Conservation (phyloP, 805 yeast genomes). For the Tetrapisispora taiwanensis region DNA sequence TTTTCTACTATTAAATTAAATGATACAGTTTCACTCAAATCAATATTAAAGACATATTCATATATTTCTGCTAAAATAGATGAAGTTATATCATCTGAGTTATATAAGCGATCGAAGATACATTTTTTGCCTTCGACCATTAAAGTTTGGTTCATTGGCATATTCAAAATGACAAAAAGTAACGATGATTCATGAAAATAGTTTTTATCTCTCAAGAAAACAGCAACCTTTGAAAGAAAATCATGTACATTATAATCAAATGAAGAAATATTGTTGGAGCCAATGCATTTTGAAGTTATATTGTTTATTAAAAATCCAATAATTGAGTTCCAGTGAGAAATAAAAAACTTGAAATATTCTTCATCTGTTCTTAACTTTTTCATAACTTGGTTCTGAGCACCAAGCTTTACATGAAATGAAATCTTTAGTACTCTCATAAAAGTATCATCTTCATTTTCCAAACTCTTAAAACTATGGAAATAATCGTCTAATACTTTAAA, state of each 20-base stretch:
- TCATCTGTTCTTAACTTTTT: conserved; percentile 35
- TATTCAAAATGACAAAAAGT: not conserved
- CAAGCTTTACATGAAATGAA: conserved; percentile 52
- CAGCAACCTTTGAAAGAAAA: not conserved
- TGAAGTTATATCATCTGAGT: not conserved
- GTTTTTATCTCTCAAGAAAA: not conserved
- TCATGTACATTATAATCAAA: not conserved
- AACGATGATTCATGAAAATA: not conserved
- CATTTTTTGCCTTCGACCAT: too few species aligned
- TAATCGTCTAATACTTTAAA: not conserved
- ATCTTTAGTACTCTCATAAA: conserved; percentile 38
- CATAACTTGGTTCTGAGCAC: conserved; percentile 46
- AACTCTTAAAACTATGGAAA: not conserved
- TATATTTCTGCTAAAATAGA: not conserved
- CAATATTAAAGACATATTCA: not conserved
- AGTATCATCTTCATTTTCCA: not conserved
- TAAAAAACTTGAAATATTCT: conserved; percentile 39
- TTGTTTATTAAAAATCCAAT: conserved; percentile 33
- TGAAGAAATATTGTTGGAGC: too few species aligned
- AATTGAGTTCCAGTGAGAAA: conserved; percentile 42
- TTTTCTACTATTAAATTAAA: not conserved
- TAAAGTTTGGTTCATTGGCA: not conserved
- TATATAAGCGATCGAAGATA: not conserved
- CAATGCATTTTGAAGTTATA: conserved; percentile 3
- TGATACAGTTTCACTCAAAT: not conserved